phyloP scores from a whole-genome alignment of 2,329 filamentous ascomycete genomes.

The Colletotrichum brevisporum region DNA sequence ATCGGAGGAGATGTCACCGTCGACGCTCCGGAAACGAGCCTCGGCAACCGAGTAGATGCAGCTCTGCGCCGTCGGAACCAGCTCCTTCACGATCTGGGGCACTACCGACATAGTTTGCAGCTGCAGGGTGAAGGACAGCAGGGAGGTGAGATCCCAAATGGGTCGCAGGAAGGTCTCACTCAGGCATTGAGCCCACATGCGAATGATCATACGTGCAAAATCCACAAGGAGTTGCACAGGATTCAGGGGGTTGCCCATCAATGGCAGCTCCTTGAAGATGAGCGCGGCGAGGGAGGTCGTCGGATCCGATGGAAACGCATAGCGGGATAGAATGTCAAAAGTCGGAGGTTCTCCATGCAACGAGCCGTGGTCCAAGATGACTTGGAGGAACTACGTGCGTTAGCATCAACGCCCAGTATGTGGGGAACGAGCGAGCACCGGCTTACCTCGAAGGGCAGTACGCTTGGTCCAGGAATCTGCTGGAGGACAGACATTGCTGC shows the following conservation, averaged over 20 bases:
- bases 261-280: conserved; percentile 76
- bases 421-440: background rate
- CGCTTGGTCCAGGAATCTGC: conserved; percentile 25
- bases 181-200: conserved; percentile 78
- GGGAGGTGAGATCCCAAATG: conserved; percentile 74
- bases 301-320: conserved; percentile 75
- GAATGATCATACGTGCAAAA: conserved; percentile 74
- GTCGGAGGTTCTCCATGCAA: conserved; percentile 70
- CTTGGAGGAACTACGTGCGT: conserved; percentile 67
- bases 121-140: conserved; percentile 75
- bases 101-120: conserved; percentile 72
- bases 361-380: conserved; percentile 74
- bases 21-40: conserved; percentile 64
- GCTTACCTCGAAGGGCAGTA: conserved; percentile 62
- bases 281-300: conserved; percentile 74
- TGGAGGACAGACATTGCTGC: background rate
- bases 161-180: conserved; percentile 75
- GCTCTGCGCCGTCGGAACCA: conserved; percentile 69
- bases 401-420: background rate
- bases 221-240: conserved; percentile 72
- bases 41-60: conserved; percentile 74
- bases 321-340: conserved; percentile 77
- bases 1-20: conserved; percentile 61
- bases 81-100: conserved; percentile 69
- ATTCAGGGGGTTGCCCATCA: conserved; percentile 63